Conservation (phyloP, 352 stramenopile species). For the Pythium dissimile region DNA sequence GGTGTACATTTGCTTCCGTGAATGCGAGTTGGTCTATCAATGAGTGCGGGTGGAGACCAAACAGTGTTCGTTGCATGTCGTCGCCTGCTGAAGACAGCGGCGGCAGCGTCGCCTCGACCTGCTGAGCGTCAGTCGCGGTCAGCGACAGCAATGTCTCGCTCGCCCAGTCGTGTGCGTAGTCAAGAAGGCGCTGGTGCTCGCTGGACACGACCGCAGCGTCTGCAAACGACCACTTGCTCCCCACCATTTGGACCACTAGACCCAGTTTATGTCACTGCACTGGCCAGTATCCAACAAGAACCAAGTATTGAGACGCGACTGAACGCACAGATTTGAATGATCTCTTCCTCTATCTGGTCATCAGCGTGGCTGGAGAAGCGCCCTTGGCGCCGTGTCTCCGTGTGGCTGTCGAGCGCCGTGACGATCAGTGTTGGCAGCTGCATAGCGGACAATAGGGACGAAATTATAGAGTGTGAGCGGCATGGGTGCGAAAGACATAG, state of each 20-base stretch:
- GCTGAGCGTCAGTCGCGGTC: not conserved
- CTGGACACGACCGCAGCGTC: not conserved
- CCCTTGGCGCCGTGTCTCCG: not conserved
- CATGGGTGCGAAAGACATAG: not conserved
- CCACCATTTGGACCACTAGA: conserved; percentile 18
- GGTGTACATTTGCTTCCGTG: not conserved
- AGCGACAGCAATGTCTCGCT: conserved; percentile 16
- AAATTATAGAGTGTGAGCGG: not conserved
- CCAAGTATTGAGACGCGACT: not conserved
- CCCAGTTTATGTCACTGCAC: not conserved
- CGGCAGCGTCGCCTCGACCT: not conserved
- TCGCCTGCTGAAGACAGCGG: not conserved
- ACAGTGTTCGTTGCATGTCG: conserved; percentile 9
- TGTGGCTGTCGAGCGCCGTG: conserved; percentile 1
- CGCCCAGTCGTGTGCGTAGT: conserved; percentile 22
- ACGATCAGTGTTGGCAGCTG: conserved; percentile 19
- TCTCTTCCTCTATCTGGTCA: not conserved
- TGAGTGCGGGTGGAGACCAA: not conserved
- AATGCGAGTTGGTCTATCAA: not conserved
- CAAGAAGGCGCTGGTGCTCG: conserved; percentile 11
- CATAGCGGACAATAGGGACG: not conserved
- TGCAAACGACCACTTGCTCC: conserved; percentile 13
- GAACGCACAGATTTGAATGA: conserved; percentile 14
- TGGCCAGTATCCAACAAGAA: not conserved
- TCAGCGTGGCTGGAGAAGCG: not conserved